Evolutionary conservation across 164 flowering plant genomes (phyloP), one percentile per base, ranked within the genome.

Genomic region (Stephania yunnanensis): DNA sequence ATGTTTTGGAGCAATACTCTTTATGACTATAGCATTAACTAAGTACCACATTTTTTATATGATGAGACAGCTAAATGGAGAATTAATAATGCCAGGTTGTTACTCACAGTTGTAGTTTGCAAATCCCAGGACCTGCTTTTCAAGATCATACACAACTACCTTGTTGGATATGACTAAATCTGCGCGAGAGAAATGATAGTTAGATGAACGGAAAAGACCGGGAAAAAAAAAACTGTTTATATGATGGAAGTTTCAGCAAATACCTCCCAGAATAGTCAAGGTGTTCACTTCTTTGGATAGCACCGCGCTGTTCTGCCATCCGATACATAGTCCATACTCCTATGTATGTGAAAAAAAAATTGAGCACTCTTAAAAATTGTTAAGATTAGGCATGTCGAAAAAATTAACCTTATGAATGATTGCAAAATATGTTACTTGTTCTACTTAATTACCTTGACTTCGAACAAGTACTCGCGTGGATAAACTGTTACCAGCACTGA

Each of bases 251-350:
- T 25, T 67, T 29, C 5, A 25, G 36, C 44, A 69, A 22, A 70
- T 85, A 92, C 98, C 98, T 88, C 98, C 98, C 83, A 94, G 80
- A 74, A 94, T 85, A 69, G 83, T 89, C 76, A 86, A 61, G 46
- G 87, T 85, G 75, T 74, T 84, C 69, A 89, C 87, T 76, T 88
- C 94, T 80, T 80, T 84, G 10, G 87, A 75, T 77, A 89, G 93
- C 70, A 78, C 4, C 31, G 85, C 93, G 74, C 90, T 87, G 78
- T 84, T 91, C 81, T 87, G 90, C 94, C 94, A 94, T 68, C 98
- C 98, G 75, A 91, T 69, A 75, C 98, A 94, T 89, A 92, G 91
- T 20, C 50, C 77, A 79, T 83, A 79, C 7, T 83, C 88, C 98
- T 94, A 87, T 31, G 6, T 31, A 44, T 68, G 67, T 31, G 5